These are phyloP conservation scores for Pseudodiploospora longispora DNA, from an alignment of 2,329 filamentous ascomycete species.

Conservation along the genomic window DNA sequence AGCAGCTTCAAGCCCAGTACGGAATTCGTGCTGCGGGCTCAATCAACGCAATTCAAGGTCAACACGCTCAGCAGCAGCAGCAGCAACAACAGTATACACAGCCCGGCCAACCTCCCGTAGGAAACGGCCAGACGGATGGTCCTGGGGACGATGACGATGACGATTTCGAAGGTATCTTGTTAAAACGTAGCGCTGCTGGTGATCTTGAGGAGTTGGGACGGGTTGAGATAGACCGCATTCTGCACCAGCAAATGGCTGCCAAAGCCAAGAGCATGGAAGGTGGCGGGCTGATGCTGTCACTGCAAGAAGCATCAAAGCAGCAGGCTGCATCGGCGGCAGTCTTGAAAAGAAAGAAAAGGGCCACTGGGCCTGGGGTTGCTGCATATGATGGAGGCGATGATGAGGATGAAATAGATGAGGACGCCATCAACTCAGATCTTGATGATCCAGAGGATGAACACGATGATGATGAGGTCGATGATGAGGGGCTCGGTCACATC, in stretches of 20 bases:
- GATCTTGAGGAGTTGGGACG: slow-evolving; percentile 48
- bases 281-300: slow-evolving; percentile 66
- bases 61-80: slow-evolving; percentile 25
- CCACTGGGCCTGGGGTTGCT: slow-evolving; percentile 21
- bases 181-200: slow-evolving; percentile 46
- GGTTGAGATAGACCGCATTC: slow-evolving; percentile 58
- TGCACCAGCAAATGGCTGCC: slow-evolving; percentile 60
- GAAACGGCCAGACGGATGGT: slow-evolving; percentile 64
- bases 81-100: slow-evolving; percentile 15
- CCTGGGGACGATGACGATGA: slow-evolving; percentile 50
- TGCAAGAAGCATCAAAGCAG: slow-evolving; percentile 45
- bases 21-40: slow-evolving; percentile 57
- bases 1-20: slow-evolving; percentile 51
- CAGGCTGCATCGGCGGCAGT: slow-evolving; percentile 5
- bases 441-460: slow-evolving; percentile 86
- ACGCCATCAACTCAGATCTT: slow-evolving; percentile 96
- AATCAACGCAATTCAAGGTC: slow-evolving; percentile 53
- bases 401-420: slow-evolving; percentile 59
- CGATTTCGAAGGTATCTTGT: slow-evolving; percentile 50
- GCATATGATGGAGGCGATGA: slow-evolving; percentile 58
- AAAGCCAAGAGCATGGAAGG: slow-evolving; percentile 63
- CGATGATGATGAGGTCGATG: slow-evolving; percentile 78
- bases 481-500: slow-evolving; percentile 75
- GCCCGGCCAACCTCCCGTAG: slow-evolving; percentile 15
- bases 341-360: slow-evolving; percentile 18